Evolutionary conservation across 768 basidiomycete species (phyloP).

Genomic region (Suillus americanus): DNA sequence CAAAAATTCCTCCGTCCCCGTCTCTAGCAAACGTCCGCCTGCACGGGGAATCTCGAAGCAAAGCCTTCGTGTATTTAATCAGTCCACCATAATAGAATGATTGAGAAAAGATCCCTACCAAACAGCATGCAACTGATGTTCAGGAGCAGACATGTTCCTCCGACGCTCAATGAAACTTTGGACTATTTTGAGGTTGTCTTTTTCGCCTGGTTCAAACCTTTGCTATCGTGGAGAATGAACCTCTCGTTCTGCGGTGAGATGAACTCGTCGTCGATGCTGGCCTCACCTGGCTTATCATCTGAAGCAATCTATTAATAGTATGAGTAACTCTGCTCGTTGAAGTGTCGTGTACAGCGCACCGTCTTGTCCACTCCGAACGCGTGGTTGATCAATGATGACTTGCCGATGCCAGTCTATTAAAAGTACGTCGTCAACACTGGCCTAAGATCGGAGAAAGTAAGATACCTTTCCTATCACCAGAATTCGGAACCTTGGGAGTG

Average conservation of each 20-base stretch:
- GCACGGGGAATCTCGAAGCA: not conserved
- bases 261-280: constrained; percentile 10
- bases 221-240: constrained; percentile 17
- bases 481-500: not conserved
- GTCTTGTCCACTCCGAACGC: not conserved
- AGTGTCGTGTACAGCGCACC: not conserved
- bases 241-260: constrained; percentile 7
- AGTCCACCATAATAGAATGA: not conserved
- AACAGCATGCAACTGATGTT: constrained; percentile 13
- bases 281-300: constrained; percentile 5
- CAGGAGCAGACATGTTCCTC: not conserved
- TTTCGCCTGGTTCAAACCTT: constrained; percentile 16
- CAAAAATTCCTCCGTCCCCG: not conserved
- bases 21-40: constrained; percentile 1
- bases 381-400: not conserved
- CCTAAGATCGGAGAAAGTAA: not conserved
- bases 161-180: constrained; percentile 11
- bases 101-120: constrained; percentile 7
- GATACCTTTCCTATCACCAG: not conserved
- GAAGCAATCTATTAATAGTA: not conserved
- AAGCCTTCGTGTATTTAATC: not conserved
- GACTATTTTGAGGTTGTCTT: constrained; percentile 9
- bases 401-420: not conserved
- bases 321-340: not conserved
- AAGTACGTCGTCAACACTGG: not conserved